phyloP scores from a whole-genome alignment of 192 early-diverging fungal species.

The Rhizoclosmatium globosum region DNA sequence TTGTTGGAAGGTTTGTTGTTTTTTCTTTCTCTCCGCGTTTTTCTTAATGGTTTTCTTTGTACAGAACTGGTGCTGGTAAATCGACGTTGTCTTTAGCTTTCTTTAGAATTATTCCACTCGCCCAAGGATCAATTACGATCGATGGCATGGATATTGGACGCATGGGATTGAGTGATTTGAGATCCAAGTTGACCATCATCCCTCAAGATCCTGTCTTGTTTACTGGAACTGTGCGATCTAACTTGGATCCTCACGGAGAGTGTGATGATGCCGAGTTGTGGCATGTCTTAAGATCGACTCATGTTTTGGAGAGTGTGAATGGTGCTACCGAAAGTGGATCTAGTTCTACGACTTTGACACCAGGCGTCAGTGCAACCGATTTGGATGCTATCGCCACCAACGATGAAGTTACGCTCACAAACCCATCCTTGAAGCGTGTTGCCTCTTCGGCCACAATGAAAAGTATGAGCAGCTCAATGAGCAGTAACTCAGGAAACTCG shows the following conservation, averaged over 20 bases:
- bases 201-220: slow-evolving; percentile 79
- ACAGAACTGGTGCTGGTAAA: slow-evolving; percentile 76
- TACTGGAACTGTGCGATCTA: slow-evolving; percentile 77
- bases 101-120: slow-evolving; percentile 51
- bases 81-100: slow-evolving; percentile 64
- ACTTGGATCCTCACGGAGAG: slow-evolving; percentile 79
- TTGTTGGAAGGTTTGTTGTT: slow-evolving; percentile 49
- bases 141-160: slow-evolving; percentile 71
- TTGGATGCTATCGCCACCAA: not conserved
- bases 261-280: slow-evolving; percentile 69
- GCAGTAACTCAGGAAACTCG: not conserved
- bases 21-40: no score
- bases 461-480: not conserved
- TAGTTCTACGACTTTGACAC: not conserved
- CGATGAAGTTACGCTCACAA: not conserved
- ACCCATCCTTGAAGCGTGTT: not conserved
- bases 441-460: not conserved
- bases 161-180: slow-evolving; percentile 67
- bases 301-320: slow-evolving; percentile 48
- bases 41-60: not conserved
- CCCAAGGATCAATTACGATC: slow-evolving; percentile 61
- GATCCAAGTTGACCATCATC: slow-evolving; percentile 78
- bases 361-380: slow-evolving; percentile 2
- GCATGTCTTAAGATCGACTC: slow-evolving; percentile 64
- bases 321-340: slow-evolving; percentile 31